These are phyloP conservation scores for Hymenoscyphus scutula DNA, from an alignment of 2,329 filamentous ascomycete species.

Conservation along the genomic window DNA sequence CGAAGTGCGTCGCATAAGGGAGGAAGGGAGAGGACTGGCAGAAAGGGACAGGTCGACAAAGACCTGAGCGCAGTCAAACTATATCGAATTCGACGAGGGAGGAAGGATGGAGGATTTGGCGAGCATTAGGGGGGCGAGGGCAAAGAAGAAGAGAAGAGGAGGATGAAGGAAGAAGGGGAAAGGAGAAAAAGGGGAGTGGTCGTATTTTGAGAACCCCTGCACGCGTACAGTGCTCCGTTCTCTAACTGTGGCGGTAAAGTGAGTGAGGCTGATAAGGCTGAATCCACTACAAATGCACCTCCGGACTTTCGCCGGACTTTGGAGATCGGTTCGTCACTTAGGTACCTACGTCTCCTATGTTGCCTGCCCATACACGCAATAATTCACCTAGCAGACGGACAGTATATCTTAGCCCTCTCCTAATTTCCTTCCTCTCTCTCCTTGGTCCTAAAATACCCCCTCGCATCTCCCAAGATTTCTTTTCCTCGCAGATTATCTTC, in stretches of 20 bases:
- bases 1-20: conserved; percentile 62
- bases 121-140: conserved; percentile 8
- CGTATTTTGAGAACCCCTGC: background rate
- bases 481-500: background rate
- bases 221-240: too few relatives aligned
- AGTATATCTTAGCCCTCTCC: background rate
- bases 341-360: background rate
- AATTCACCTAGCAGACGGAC: background rate
- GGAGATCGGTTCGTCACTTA: background rate
- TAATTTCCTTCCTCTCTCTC: background rate
- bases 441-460: conserved; percentile 4
- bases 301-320: background rate
- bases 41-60: conserved; percentile 14
- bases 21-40: conserved; percentile 18
- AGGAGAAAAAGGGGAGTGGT: conserved; percentile 9
- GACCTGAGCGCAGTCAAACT: conserved; percentile 9
- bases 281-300: background rate
- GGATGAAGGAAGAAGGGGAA: conserved; percentile 16
- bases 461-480: background rate
- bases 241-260: background rate
- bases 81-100: conserved; percentile 13
- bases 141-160: conserved; percentile 6
- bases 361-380: conserved; percentile 6
- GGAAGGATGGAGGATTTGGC: conserved; percentile 7
- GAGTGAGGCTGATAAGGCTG: conserved; percentile 1